A percentile compares a stretch with the other conserved stretches of the same genome.
These are phyloP conservation scores for Penicillium thymicola DNA, from an alignment of 2,329 filamentous ascomycete genomes.

Conservation along the genomic window DNA sequence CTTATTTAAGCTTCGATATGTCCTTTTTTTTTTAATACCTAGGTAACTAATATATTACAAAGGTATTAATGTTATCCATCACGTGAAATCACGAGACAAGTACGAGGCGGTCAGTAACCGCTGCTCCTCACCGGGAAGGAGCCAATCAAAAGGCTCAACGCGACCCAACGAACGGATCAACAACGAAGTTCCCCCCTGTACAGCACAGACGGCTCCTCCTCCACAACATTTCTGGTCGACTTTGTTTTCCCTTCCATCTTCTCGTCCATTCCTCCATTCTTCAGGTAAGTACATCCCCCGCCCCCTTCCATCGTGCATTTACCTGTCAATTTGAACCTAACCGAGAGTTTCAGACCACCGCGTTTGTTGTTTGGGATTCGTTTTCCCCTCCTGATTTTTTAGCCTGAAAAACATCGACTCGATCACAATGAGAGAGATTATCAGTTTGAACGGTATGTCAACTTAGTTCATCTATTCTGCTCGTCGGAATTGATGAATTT, in stretches of 20 bases:
- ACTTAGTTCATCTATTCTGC: constrained; percentile 11
- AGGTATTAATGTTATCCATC: not conserved
- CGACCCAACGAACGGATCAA: constrained; percentile 39
- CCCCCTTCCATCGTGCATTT: constrained; percentile 12
- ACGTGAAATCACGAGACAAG: constrained; percentile 13
- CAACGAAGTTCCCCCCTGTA: constrained; percentile 30
- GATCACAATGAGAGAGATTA: constrained; percentile 94
- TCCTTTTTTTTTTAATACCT: not conserved
- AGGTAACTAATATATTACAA: too few species aligned
- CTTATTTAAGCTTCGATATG: not conserved
- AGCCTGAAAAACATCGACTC: constrained; percentile 13
- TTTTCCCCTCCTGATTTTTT: constrained; percentile 29
- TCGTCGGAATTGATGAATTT: constrained; percentile 9
- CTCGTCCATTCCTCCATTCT: constrained; percentile 28
- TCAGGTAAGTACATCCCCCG: constrained; percentile 13
- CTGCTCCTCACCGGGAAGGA: constrained; percentile 5
- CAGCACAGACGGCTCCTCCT: constrained; percentile 44
- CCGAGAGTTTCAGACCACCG: constrained; percentile 22
- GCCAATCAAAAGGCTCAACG: constrained; percentile 34
- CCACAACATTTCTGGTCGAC: constrained; percentile 49
- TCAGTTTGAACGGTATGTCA: constrained; percentile 91
- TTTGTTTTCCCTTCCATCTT: constrained; percentile 19
- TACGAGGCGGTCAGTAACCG: constrained; percentile 23
- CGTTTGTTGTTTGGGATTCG: constrained; percentile 28
- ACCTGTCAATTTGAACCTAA: constrained; percentile 9